A percentile compares a stretch with the other conserved stretches of the same genome.
Conservation (phyloP, 108 stramenopile species). For the Cyclotella distinguenda region DNA sequence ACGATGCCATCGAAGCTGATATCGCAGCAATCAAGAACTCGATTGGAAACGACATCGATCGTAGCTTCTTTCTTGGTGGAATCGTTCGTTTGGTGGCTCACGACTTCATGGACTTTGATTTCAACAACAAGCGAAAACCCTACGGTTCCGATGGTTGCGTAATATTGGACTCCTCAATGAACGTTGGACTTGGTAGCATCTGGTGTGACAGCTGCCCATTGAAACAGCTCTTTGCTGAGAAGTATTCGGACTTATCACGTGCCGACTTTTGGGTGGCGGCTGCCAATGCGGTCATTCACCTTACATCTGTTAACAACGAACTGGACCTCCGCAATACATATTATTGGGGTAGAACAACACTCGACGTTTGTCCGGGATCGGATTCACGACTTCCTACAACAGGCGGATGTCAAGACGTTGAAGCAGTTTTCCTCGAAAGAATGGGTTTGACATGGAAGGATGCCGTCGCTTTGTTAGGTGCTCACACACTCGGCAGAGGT, state of each 20-base stretch:
- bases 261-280: conserved; percentile 52
- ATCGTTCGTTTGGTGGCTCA: conserved; percentile 43
- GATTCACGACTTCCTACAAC: conserved; percentile 31
- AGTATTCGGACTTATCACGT: conserved; percentile 20
- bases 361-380: conserved; percentile 22
- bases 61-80: conserved; percentile 31
- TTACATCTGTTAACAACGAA: conserved; percentile 20
- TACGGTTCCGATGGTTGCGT: conserved; percentile 43
- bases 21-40: conserved; percentile 12
- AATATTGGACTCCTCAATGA: conserved; percentile 15
- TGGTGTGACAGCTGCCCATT: conserved; percentile 23
- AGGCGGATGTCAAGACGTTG: conserved; percentile 26
- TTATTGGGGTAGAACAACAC: conserved; percentile 39
- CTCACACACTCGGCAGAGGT: conserved; percentile 48
- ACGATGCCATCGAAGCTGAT: conserved; percentile 30
- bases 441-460: conserved; percentile 51
- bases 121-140: conserved; percentile 6
- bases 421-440: conserved; percentile 40
- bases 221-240: conserved; percentile 9
- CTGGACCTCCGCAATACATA: conserved; percentile 33
- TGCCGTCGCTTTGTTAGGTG: conserved; percentile 47
- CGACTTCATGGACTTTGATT: conserved; percentile 48
- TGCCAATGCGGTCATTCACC: conserved; percentile 29
- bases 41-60: conserved; percentile 18
- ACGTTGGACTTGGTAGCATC: conserved; percentile 29